phyloP scores from a whole-genome alignment of 768 basidiomycete genomes.

The Porphyrellus cyaneotinctus region DNA sequence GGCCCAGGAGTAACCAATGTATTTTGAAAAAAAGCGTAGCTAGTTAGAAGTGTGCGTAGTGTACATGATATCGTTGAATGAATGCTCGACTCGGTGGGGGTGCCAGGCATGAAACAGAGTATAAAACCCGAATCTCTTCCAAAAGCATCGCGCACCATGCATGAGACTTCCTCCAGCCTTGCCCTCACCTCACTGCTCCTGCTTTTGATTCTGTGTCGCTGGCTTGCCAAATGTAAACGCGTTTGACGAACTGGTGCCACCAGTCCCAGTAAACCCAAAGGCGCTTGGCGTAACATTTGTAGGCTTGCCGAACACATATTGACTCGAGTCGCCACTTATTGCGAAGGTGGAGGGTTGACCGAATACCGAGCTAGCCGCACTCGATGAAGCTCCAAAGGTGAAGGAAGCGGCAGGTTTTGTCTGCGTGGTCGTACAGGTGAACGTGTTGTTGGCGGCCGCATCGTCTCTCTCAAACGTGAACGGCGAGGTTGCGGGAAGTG shows the following conservation, averaged over 20 bases:
- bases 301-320: slow-evolving; percentile 15
- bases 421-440: slow-evolving; percentile 14
- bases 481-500: slow-evolving; percentile 2
- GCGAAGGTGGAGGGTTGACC: slow-evolving; percentile 8
- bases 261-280: slow-evolving; percentile 32
- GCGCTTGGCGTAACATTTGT: slow-evolving; percentile 23
- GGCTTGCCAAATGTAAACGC: slow-evolving; percentile 27
- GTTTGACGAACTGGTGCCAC: slow-evolving; percentile 8
- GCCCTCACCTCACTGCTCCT: slow-evolving; percentile 27
- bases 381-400: slow-evolving; percentile 15
- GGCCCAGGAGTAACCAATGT: no score
- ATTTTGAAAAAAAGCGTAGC: background rate
- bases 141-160: background rate
- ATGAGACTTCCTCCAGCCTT: background rate
- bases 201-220: slow-evolving; percentile 29
- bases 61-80: slow-evolving; percentile 14
- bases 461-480: slow-evolving; percentile 19
- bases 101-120: background rate
- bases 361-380: slow-evolving; percentile 3
- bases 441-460: background rate
- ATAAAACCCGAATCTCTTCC: background rate
- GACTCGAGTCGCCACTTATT: slow-evolving; percentile 3
- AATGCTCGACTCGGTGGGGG: background rate
- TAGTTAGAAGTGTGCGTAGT: slow-evolving; percentile 11
- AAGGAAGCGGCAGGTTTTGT: slow-evolving; percentile 29